Base-by-base conservation (phyloP, 768 basidiomycete genomes). In the Pleurotus sapidus region DNA sequence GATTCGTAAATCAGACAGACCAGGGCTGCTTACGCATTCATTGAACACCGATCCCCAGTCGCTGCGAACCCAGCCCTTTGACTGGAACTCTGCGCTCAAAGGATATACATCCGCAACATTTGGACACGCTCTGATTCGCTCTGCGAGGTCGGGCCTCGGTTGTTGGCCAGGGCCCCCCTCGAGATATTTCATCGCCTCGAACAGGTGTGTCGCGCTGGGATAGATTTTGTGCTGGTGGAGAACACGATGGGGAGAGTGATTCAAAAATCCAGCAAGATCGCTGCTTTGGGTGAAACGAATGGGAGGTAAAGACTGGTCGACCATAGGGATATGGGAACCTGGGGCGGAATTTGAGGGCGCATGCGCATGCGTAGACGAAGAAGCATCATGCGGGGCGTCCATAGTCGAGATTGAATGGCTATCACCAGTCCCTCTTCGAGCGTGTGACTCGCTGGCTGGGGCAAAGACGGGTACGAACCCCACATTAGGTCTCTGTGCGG, bases 171-270 rank as follows among this genome's bases (percentile, higher is more conserved):
- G 51, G 17, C n/a, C 37, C 42, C 51, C 51, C 2, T 76, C 75
- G 38, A 83, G 64, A 67, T 84, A 93, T 67, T 88, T 88, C 64
- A 88, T 73, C 7, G 89, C 89, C 69, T 93, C 89, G 55, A 84
- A 79, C n/a, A 93, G 76, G 61, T 93, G 91, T 63, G 84, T 68
- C 8, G 87, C 91, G 1, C 84, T 87, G 1, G 88, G 88, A 62
- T 86, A 93, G 42, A 70, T 68, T 54, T 72, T 73, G 30, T 82
- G 75, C 37, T 75, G 67, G 67, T 84, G 86, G 54, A 84, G 55
- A 18, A 93, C 78, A 4, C 75, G 76, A 62, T 90, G 83, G 1
- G 75, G 80, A 1, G 91, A 90, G 61, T 85, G 82, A 63, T 84
- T 88, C 67, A 88, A 71, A 68, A 91, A 86, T 1, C 77, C 78